Conservation (phyloP, 129 eudicot species). For the Centella asiatica region DNA sequence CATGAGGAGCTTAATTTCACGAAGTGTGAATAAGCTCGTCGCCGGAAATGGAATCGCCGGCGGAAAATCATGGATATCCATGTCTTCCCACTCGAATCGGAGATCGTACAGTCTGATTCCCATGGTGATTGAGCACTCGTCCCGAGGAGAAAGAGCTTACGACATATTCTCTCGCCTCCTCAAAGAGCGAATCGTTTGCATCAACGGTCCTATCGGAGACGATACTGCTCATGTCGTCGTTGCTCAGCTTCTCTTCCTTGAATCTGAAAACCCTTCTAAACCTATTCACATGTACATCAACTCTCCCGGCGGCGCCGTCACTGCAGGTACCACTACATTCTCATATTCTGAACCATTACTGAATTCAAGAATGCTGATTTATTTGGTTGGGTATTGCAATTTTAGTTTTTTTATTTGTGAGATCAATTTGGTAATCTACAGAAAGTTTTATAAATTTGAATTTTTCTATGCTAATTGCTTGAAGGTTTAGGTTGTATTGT, state of each 20-base stretch:
- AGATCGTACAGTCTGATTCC: conserved; percentile 63
- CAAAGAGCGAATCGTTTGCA: conserved; percentile 76
- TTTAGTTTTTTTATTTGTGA: too few species aligned
- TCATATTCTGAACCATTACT: too few species aligned
- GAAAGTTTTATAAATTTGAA: too few species aligned
- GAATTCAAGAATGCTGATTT: too few species aligned
- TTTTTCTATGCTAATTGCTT: too few species aligned
- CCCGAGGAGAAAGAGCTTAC: conserved; percentile 91
- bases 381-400: too few species aligned
- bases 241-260: conserved; percentile 86
- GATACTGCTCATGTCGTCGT: conserved; percentile 88
- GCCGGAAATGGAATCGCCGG: not conserved
- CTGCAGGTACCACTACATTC: conserved; percentile 47
- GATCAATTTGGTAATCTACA: too few species aligned
- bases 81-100: conserved; percentile 3
- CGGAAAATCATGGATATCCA: not conserved
- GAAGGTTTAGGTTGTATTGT: too few species aligned
- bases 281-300: conserved; percentile 83
- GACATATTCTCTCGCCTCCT: conserved; percentile 87
- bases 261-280: conserved; percentile 90
- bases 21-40: not conserved
- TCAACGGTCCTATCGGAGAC: conserved; percentile 77
- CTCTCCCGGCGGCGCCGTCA: conserved; percentile 95
- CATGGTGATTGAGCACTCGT: conserved; percentile 91
- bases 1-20: not conserved